phyloP scores from a whole-genome alignment of 192 early-diverging fungal genomes.

The Coemansia sp. region DNA sequence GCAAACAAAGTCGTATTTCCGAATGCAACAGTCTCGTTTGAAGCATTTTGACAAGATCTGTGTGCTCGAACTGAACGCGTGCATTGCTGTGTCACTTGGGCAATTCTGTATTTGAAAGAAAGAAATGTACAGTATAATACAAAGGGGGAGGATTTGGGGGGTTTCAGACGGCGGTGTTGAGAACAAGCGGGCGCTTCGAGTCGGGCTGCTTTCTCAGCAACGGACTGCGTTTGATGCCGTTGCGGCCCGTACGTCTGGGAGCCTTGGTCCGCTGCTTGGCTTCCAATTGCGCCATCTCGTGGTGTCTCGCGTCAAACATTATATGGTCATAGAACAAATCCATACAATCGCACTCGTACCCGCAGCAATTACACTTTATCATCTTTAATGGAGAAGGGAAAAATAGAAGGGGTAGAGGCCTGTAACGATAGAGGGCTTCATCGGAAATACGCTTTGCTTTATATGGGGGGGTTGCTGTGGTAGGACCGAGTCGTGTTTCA shows the following conservation, averaged over 20 bases:
- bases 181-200: conserved; percentile 17
- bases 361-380: conserved; percentile 47
- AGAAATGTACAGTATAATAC: too few species aligned
- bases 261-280: conserved; percentile 5
- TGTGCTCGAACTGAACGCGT: too few species aligned
- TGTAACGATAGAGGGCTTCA: too few species aligned
- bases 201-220: conserved; percentile 15
- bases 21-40: too few species aligned
- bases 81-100: too few species aligned
- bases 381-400: conserved; percentile 10
- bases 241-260: conserved; percentile 12
- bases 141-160: too few species aligned
- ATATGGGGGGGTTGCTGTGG: too few species aligned
- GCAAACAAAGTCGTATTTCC: too few species aligned
- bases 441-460: too few species aligned
- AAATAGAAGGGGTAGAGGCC: conserved; percentile 2
- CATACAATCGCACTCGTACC: conserved; percentile 53
- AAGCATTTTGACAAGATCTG: too few species aligned
- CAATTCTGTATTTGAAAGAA: too few species aligned
- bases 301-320: conserved; percentile 49
- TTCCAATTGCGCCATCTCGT: conserved; percentile 33
- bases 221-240: conserved; percentile 22
- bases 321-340: conserved; percentile 53
- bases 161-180: background rate
- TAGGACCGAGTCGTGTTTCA: too few species aligned